Base-by-base conservation (phyloP, 805 yeast genomes). In the Dipodascus geniculatus region DNA sequence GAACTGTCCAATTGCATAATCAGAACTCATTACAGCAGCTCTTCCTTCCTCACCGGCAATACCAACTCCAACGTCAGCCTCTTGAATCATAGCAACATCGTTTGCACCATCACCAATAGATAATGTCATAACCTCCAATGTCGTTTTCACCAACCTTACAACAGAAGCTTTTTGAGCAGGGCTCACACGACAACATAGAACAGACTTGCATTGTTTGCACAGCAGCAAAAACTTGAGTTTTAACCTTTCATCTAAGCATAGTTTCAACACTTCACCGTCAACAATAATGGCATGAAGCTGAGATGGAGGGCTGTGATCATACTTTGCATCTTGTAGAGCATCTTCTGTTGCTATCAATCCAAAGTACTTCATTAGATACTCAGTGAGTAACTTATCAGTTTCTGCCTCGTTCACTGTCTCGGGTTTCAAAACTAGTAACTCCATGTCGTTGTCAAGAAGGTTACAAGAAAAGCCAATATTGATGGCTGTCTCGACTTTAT, bases 51-150 rank as follows among this genome's bases (percentile, higher is more conserved):
- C 87, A 58, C 95, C 95, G 3, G 89, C 91, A 62, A 85, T 85
- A 58, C 95, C 95, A 42, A 86, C 83, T 54, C 95, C 95, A 33
- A 86, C 81, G 65, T 86, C 83, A 2, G 95, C 91, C 33, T 87
- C 85, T 63, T 85, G 91, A 57, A 85, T 86, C 95, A 85, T 85
- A 6, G 93, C 86, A 51, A 85, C 93, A 66, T 85, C 95, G 63
- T 85, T 85, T 23, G 93, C 87, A 58, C 95, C 95, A 65, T 85
- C 95, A 31, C 95, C 95, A 64, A 85, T 80, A 0, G 91, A 87
- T 54, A 85, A 72, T 0, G 93, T 84, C 81, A 84, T 83, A 33
- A 85, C 93, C 51, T 76, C 75, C 59, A 85, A 74, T 6, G 75
- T 74, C 28, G 74, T 71, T 63, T 83, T 83, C 23, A 85, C 89